Conservation (phyloP, 148 eudicot genomes). For the Camellia lanceoleosa region DNA sequence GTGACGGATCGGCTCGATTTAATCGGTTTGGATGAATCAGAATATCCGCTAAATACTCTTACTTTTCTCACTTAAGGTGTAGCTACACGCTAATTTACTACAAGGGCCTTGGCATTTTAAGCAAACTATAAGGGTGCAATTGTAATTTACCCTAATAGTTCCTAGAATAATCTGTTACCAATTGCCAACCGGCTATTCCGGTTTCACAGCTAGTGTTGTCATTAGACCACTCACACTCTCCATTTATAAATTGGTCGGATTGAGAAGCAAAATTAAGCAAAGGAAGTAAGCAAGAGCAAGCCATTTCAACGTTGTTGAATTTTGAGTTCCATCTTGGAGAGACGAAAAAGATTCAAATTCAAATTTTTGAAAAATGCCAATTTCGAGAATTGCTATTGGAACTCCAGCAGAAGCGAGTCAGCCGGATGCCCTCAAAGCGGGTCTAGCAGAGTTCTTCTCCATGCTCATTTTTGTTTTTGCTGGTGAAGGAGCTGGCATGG, state of each 20-base stretch:
- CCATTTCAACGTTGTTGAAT: neutral
- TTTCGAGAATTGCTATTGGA: constrained; percentile 45
- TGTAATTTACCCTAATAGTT: no score
- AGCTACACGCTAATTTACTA: no score
- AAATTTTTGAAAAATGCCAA: constrained; percentile 22
- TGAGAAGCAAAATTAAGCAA: constrained; percentile 7
- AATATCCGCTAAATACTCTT: no score
- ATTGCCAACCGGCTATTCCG: neutral
- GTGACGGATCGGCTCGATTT: no score
- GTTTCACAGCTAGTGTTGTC: neutral
- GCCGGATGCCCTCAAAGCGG: constrained; percentile 50
- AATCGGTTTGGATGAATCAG: no score
- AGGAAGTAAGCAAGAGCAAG: no score
- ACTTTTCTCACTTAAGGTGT: no score
- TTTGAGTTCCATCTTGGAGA: neutral
- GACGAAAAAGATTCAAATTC: neutral
- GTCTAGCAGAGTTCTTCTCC: constrained; percentile 58
- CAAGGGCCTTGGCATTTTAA: no score
- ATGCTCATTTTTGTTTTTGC: constrained; percentile 30
- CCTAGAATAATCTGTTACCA: neutral
- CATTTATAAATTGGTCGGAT: constrained; percentile 11
- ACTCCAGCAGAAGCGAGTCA: constrained; percentile 36
- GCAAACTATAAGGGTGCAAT: no score
- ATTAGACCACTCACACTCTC: neutral
- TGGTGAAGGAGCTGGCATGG: no score